Evolutionary conservation across 2,329 filamentous ascomycete species (phyloP).

Genomic region (Colletotrichum zoysiae): DNA sequence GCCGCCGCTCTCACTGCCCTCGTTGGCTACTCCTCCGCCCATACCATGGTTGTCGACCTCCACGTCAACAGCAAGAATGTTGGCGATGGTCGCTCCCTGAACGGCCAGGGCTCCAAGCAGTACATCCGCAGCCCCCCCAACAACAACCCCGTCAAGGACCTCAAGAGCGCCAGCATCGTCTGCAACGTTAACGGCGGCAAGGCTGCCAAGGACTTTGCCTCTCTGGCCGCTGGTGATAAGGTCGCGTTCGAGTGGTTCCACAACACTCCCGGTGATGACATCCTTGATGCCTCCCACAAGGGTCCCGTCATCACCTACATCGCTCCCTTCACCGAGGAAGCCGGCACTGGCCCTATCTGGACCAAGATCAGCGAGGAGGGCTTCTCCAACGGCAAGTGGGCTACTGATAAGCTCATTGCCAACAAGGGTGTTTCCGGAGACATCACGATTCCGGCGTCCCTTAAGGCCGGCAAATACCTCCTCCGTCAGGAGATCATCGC

Average conservation of each 20-base stretch:
- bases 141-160: constrained; percentile 61
- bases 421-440: constrained; percentile 61
- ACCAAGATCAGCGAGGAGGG: constrained; percentile 58
- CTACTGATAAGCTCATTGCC: constrained; percentile 59
- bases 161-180: constrained; percentile 55
- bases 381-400: constrained; percentile 57
- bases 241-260: constrained; percentile 65
- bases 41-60: constrained; percentile 61
- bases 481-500: constrained; percentile 68
- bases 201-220: constrained; percentile 54
- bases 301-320: constrained; percentile 68
- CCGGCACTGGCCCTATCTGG: constrained; percentile 65
- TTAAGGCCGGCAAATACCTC: constrained; percentile 65
- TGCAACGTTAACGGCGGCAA: constrained; percentile 59
- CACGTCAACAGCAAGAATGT: constrained; percentile 61
- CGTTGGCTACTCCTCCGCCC: constrained; percentile 56
- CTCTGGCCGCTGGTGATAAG: constrained; percentile 61
- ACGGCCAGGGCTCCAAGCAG: constrained; percentile 54
- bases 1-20: constrained; percentile 48
- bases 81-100: constrained; percentile 42
- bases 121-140: constrained; percentile 60
- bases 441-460: constrained; percentile 59
- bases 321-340: constrained; percentile 55
- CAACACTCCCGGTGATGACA: constrained; percentile 62
- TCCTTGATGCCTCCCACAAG: constrained; percentile 65